A percentile compares a stretch with the other conserved stretches of the same genome.
Conservation (phyloP, 2,329 filamentous ascomycete genomes). For the Gremmenia infestans region DNA sequence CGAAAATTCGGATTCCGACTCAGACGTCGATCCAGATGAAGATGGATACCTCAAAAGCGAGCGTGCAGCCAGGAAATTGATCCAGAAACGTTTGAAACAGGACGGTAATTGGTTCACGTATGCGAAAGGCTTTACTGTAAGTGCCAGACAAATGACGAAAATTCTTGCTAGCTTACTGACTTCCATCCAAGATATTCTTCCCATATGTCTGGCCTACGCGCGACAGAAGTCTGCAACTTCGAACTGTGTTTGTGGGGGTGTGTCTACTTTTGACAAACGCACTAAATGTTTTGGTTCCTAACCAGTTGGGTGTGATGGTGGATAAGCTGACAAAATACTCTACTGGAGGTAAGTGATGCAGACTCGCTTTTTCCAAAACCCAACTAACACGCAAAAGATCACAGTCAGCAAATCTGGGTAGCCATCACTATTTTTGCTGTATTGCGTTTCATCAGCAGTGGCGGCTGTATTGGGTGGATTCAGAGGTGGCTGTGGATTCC, state of each 20-base stretch:
- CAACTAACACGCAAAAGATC: constrained; percentile 14
- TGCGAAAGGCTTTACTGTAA: constrained; percentile 62
- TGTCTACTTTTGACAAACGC: constrained; percentile 67
- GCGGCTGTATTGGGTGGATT: constrained; percentile 46
- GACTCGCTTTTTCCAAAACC: neutral
- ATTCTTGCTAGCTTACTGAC: constrained; percentile 7
- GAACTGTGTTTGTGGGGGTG: constrained; percentile 59
- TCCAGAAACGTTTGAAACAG: constrained; percentile 64
- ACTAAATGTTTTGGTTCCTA: constrained; percentile 72
- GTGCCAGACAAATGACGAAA: constrained; percentile 6
- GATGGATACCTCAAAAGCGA: constrained; percentile 50
- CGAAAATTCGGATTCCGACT: constrained; percentile 15
- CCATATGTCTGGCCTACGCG: constrained; percentile 75
- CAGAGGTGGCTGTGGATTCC: constrained; percentile 48
- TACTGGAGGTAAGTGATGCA: constrained; percentile 17
- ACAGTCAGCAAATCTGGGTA: constrained; percentile 44
- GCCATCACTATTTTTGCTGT: constrained; percentile 48
- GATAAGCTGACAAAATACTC: constrained; percentile 55
- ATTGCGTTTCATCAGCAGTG: constrained; percentile 44
- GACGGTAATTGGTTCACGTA: constrained; percentile 76
- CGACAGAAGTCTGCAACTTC: constrained; percentile 60
- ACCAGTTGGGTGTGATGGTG: constrained; percentile 74
- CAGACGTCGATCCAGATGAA: constrained; percentile 36
- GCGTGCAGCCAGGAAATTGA: constrained; percentile 51
- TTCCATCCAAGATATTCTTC: constrained; percentile 55